Conservation (phyloP, 768 basidiomycete genomes). For the Kondoa subrosea region DNA sequence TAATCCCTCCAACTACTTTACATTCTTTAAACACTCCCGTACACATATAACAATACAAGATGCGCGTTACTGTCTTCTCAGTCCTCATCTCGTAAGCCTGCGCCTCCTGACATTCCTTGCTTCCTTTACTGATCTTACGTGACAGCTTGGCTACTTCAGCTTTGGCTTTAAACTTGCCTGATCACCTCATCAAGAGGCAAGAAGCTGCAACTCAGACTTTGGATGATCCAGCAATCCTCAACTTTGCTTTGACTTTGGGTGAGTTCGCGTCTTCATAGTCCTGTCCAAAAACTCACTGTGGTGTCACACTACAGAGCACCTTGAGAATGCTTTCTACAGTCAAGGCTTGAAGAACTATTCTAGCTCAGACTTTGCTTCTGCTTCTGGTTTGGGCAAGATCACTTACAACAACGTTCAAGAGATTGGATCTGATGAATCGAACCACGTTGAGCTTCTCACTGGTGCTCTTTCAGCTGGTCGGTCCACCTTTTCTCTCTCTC, state of each 20-base stretch:
- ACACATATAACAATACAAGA: background rate
- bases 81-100: background rate
- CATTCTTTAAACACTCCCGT: background rate
- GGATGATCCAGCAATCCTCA: background rate
- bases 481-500: background rate
- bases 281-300: background rate
- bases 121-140: background rate
- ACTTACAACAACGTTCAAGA: background rate
- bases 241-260: constrained; percentile 6
- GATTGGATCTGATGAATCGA: background rate
- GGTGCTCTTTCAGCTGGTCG: background rate
- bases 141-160: background rate
- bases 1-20: background rate
- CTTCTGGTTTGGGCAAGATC: background rate
- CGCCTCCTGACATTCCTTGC: background rate
- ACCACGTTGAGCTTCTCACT: background rate
- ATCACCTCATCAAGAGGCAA: background rate
- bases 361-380: constrained; percentile 1
- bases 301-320: background rate
- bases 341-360: constrained; percentile 3
- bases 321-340: constrained; percentile 2
- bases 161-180: background rate
- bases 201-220: background rate
- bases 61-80: constrained; percentile 4
- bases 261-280: background rate